A percentile compares a stretch with the other conserved stretches of the same genome.
Conservation (phyloP, 306 rosid genomes). For the Urtica urens region DNA sequence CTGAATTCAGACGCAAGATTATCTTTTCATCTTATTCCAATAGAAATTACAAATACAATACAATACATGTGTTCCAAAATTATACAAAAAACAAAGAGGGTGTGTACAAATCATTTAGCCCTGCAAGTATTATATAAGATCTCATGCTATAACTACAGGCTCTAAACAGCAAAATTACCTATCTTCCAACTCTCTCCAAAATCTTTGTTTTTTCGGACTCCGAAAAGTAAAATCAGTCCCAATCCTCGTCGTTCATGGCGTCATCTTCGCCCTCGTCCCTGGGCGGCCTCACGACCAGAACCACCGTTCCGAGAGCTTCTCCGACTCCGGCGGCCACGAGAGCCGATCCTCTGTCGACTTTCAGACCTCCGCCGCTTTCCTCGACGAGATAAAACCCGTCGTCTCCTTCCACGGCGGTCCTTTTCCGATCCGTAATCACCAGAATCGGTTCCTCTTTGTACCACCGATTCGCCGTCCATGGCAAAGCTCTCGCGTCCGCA, state of each 20-base stretch:
- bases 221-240: slow-evolving; percentile 61
- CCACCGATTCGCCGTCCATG: slow-evolving; percentile 71
- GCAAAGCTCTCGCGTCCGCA: slow-evolving; percentile 61
- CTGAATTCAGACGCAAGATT: no score
- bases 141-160: no score
- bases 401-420: slow-evolving; percentile 36
- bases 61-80: slow-evolving; percentile 2
- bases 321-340: slow-evolving; percentile 42
- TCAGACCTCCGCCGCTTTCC: slow-evolving; percentile 26
- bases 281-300: slow-evolving; percentile 80
- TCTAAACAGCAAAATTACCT: no score
- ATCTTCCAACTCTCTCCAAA: slow-evolving; percentile 6
- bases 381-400: slow-evolving; percentile 54
- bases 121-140: no score
- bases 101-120: no score
- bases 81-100: no score
- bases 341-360: slow-evolving; percentile 56
- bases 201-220: no score
- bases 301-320: slow-evolving; percentile 52
- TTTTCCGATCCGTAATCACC: slow-evolving; percentile 61
- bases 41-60: no score
- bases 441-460: slow-evolving; percentile 72
- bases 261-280: slow-evolving; percentile 35
- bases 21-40: neutral
- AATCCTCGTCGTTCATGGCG: slow-evolving; percentile 64